Base-by-base conservation (phyloP, 2,329 filamentous ascomycete species). In the Sporothrix inflata region DNA sequence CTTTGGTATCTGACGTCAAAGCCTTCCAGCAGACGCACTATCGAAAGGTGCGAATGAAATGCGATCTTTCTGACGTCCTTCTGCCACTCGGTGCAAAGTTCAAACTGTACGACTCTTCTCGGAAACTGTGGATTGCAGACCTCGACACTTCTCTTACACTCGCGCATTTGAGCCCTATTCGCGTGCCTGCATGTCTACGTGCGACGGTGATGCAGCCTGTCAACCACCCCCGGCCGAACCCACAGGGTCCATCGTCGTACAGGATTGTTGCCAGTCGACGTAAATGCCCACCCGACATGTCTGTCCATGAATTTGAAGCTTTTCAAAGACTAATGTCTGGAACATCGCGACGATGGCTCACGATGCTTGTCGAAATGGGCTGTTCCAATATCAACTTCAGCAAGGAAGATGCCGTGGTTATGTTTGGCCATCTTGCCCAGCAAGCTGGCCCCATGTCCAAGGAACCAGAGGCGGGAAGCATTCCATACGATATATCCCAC, bases 321-420 rank as follows among this genome's bases (percentile, higher is more conserved):
- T 85, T 85, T 68, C 85, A 88, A 72, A 80, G 78, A 0, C 77
- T 89, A 0, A 75, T 87, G 0, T 80, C 83, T 0, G 87, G 86
- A 0, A 81, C 79, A 2, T 75, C 80, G 11, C 79, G 83, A 0
- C 82, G 87, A 0, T 90, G 87, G 88, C 70, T 77, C 11, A 72
- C 74, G 0, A 71, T 78, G 0, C 76, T 88, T 0, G 77, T 82
- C 0, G 87, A 90, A 73, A 74, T 90, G 4, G 86, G 82, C 0
- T 83, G 85, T 0, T 83, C 85, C 0, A 79, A 87, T 73, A 69
- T 93, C 3, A 91, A 91, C 74, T 88, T 92, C 73, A 88, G 86
- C 40, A 84, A 83, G 0, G 83, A 87, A 40, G 82, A 84, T 0
- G 87, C 86, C 0, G 82, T 82, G 40, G 73, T 80, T 0, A 75